Conservation (phyloP, 148 eudicot species). For the Salicornia ramosissima region DNA sequence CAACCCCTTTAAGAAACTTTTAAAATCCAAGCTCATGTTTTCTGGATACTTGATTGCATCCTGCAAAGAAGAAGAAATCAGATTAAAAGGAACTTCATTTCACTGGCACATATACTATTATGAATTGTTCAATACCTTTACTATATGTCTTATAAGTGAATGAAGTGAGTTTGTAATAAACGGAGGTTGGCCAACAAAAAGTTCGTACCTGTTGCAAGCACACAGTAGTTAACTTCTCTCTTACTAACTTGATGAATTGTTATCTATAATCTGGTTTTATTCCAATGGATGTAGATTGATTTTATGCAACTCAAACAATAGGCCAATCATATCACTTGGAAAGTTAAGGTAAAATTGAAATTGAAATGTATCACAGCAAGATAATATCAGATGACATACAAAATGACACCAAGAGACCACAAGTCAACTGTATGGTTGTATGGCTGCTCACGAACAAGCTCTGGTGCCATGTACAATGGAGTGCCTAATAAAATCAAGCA, state of each 20-base stretch:
- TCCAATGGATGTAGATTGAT: too few relatives aligned
- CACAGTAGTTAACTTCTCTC: too few relatives aligned
- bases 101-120: not conserved
- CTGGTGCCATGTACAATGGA: conserved; percentile 99
- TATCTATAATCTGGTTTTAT: too few relatives aligned
- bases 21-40: conserved; percentile 77
- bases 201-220: conserved; percentile 68
- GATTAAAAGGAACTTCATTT: not conserved
- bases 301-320: not conserved
- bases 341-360: too few relatives aligned
- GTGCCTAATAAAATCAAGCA: conserved; percentile 51
- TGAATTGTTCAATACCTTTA: conserved; percentile 53
- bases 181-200: conserved; percentile 98
- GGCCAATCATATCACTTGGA: not conserved
- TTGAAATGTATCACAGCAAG: too few relatives aligned
- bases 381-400: conserved; percentile 47
- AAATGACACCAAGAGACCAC: conserved; percentile 98
- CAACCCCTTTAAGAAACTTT: conserved; percentile 84
- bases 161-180: conserved; percentile 93
- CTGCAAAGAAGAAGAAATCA: conserved; percentile 35
- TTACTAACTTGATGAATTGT: too few relatives aligned
- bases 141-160: conserved; percentile 85
- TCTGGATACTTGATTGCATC: conserved; percentile 98
- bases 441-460: conserved; percentile 96
- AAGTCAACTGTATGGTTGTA: conserved; percentile 98